Base-by-base conservation (phyloP, 306 rosid species). In the Sechiopsis laciniata region DNA sequence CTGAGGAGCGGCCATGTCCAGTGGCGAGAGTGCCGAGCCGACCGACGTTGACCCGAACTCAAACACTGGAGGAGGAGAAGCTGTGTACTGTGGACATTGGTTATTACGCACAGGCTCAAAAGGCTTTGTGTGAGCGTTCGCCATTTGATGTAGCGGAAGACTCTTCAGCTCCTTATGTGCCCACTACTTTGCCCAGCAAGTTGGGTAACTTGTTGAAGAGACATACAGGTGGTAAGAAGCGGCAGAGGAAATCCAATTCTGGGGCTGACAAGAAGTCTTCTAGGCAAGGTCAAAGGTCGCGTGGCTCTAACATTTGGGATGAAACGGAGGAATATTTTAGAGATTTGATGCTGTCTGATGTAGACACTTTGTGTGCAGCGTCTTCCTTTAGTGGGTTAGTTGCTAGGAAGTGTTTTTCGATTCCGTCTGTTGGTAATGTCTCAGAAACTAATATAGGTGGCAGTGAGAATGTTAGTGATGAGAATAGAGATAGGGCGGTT, bases 321-420 rank as follows among this genome's bases (percentile, higher is more conserved):
- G 89, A 91, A 81, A 89, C 89, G 0, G 96, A 86, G 79, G 93
- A 84, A 32, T 95, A 82, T 83, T 91, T 95, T 45, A 87, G 97
- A 64, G 89, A 86, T 77, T 75, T 95, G 81, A 79, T 82, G 20
- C 73, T 88, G 85, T 21, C 81, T 22, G 97, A 95, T 80, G 77
- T 89, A 7, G 97, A 87, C 29, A 60, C 81, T 6, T 83, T 95
- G 82, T 58, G 72, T 20, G 84, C 87, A 82, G 80, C 77, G 15
- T 88, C 95, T 50, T 74, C 84, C 7, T 59, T 82, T 29, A 71
- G 74, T 64, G 64, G 78, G 64, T 82, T 84, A 80, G 87, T 72
- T 76, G 62, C 78, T 68, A 73, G 78, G 5, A 80, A 84, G 71
- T 86, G 84, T 83, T 84, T 85, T 52, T 79, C 35, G 11, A 85